These are phyloP conservation scores for Pseudocercospora macadamiae DNA, from an alignment of 2,329 filamentous ascomycete species.

Conservation along the genomic window DNA sequence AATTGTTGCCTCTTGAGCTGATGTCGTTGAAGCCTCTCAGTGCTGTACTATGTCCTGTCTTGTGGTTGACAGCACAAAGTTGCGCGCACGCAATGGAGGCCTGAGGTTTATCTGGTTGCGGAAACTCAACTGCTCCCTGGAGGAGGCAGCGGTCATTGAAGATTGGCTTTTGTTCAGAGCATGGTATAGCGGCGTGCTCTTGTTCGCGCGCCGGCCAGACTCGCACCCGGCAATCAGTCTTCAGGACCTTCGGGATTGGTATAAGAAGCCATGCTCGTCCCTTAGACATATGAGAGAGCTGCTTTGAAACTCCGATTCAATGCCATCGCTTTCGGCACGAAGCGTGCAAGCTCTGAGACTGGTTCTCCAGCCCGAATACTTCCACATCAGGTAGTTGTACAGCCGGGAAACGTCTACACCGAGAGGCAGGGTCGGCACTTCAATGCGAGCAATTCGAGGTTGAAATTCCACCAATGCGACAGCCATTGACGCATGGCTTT, in stretches of 20 bases:
- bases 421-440: too few species aligned
- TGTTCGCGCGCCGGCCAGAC: neutral
- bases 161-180: neutral
- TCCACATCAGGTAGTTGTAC: neutral
- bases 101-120: neutral
- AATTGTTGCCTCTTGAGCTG: too few species aligned
- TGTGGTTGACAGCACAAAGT: slow-evolving; percentile 2
- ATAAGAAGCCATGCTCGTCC: neutral
- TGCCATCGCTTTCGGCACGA: neutral
- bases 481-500: too few species aligned
- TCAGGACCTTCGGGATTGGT: neutral
- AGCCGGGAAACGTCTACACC: neutral
- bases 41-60: neutral
- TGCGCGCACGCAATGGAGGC: neutral
- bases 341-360: neutral
- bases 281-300: too few species aligned
- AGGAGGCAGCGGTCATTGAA: neutral
- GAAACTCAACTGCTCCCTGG: neutral
- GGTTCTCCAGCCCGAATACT: neutral
- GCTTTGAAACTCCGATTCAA: too few species aligned
- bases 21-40: too few species aligned
- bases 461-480: too few species aligned
- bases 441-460: too few species aligned
- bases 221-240: neutral
- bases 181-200: neutral